Evolutionary conservation across 2,329 filamentous ascomycete species (phyloP), one percentile per base, ranked within the genome.

Genomic region (Calonectria honghensis): DNA sequence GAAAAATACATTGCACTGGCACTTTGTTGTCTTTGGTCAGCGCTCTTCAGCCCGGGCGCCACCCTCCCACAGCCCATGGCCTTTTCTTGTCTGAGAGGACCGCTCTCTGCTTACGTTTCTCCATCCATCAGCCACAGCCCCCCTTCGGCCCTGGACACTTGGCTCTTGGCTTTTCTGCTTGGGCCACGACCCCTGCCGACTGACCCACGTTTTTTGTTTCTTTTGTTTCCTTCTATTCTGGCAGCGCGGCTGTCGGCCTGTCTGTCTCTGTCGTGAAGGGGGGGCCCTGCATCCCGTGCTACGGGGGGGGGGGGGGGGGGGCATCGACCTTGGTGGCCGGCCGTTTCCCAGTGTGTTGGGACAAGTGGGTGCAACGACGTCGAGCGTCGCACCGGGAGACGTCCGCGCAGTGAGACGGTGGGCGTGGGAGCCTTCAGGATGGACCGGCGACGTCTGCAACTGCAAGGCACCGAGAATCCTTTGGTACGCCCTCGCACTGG

Each of bases 51-150:
- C 61, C 37, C 61, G 27, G 11, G 31, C 61, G 61, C 61, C 61
- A 65, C 61, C 61, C 39, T 65, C 39, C 41, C 61, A 65, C 61
- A 65, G 61, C 61, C 61, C 61, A 18, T 65, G 61, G 24, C 13
- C 61, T 39, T 50, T 50, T 45, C 41, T 27, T 48, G 61, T 64
- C 37, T 50, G 20, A n/a, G 61, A 64, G 16, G 61, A 9, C 32
- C 24, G 31, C 27, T 50, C 61, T 65, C 39, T 65, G 61, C 61
- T 65, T 65, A 65, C 61, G 39, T 45, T 65, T 50, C 61, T 13
- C 39, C 61, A 65, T 65, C 61, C 61, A 65, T 65, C 61, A 65
- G 61, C 61, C 61, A 65, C 61, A 65, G 61, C 61, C 61, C 61
- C 61, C 37, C 32, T 39, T 13, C 1, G 27, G 51, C 24, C 27